Percentiles rank a stretch among this genome's conserved stretches.
phyloP scores from a whole-genome alignment of 176 grass and related monocot species.

The Zizania latifolia region DNA sequence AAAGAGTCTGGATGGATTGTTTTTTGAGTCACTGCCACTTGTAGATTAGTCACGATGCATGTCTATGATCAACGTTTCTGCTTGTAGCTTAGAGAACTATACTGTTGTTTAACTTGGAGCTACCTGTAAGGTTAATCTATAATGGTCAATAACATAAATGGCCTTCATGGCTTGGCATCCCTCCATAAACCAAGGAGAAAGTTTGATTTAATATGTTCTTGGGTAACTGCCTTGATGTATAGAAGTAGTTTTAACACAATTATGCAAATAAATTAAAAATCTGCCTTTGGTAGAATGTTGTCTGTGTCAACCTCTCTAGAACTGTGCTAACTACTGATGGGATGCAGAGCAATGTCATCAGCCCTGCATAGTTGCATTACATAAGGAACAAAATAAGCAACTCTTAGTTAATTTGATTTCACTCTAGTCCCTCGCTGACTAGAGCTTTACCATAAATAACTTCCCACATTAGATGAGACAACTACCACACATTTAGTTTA shows the following conservation, averaged over 20 bases:
- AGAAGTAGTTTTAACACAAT: not conserved
- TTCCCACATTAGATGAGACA: not conserved
- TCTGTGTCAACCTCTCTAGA: not conserved
- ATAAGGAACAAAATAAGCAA: not conserved
- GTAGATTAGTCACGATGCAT: not conserved
- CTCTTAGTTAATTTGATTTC: conserved; percentile 3
- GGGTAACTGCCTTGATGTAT: not conserved
- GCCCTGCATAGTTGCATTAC: not conserved
- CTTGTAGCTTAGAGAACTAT: not conserved
- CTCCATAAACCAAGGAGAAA: not conserved
- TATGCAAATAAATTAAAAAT: not conserved
- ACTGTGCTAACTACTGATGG: not conserved
- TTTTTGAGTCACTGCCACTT: conserved; percentile 14
- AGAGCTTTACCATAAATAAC: not conserved
- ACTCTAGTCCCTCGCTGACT: not conserved
- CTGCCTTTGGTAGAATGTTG: not conserved
- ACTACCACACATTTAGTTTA: conserved; percentile 11
- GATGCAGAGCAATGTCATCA: not conserved
- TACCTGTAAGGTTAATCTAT: not conserved
- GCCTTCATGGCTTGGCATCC: not conserved
- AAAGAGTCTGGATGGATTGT: not conserved
- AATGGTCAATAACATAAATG: not conserved
- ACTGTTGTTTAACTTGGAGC: not conserved
- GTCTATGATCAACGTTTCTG: not conserved
- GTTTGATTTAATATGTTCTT: not conserved